Base-by-base conservation (phyloP, 805 yeast genomes). In the Lachancea kluyveri region DNA sequence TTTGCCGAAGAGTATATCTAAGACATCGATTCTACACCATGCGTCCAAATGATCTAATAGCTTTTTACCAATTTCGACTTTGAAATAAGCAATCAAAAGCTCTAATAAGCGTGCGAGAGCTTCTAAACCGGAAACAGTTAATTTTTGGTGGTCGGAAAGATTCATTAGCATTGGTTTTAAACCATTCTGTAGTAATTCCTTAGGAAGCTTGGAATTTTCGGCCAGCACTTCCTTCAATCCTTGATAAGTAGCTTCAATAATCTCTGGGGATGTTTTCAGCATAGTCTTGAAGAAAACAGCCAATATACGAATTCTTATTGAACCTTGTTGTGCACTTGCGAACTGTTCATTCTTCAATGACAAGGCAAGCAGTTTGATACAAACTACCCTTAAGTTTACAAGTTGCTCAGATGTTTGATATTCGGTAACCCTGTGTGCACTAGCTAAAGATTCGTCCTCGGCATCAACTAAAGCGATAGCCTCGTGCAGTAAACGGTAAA, bases 391-490 rank as follows among this genome's bases (percentile, higher is more conserved):
- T 24, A 94, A 60, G 43, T 84, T 86, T 4, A 87, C 78, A 32
- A 94, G 66, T 47, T 90, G 96, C 50, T 85, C 90, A 0, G 95
- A 70, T 0, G 96, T 88, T 35, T 86, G 71, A 50, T 87, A 79
- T 50, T 92, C 98, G 27, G 83, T 73, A 2, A 86, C 76, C 21
- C 92, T 70, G 48, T 84, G 94, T 0, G 86, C 83, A 41, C 87
- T 84, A 0, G 95, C 86, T 40, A 94, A 65, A 2, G 95, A 84
- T 47, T 90, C 96, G 55, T 92, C 99, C 36, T 92, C 98, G 0
- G 98, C 97, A 60, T 92, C 98, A 6, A 92, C 96, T 29, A 92
- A 63, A 0, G 95, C 95, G 35, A 90, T 66, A 0, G 96, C 96
- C 53, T 92, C 99, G 36, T 84, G 73, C 7, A 92, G 61, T 35